Conservation (phyloP, 2,329 filamentous ascomycete species). For the Trichoderma asperellum region DNA sequence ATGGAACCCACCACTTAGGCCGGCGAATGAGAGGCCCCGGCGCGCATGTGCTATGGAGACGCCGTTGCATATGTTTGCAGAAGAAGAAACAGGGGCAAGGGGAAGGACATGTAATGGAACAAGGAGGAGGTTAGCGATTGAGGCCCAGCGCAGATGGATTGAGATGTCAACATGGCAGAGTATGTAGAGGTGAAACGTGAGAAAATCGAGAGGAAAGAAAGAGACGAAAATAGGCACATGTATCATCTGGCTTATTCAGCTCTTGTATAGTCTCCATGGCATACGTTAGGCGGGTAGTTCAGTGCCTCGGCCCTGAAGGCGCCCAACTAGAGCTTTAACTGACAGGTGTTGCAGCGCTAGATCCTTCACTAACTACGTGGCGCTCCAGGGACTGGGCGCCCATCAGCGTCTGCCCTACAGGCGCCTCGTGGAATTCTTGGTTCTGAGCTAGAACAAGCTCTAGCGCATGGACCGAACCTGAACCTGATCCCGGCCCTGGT, state of each 20-base stretch:
- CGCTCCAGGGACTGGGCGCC: neutral
- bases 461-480: neutral
- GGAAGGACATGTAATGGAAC: neutral
- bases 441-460: slow-evolving; percentile 18
- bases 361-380: neutral
- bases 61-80: slow-evolving; percentile 27
- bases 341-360: slow-evolving; percentile 1
- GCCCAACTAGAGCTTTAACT: neutral
- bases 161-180: neutral
- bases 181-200: neutral
- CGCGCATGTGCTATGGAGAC: slow-evolving; percentile 17
- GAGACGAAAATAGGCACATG: neutral
- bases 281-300: neutral
- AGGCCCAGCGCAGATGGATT: neutral
- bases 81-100: slow-evolving; percentile 7
- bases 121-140: neutral
- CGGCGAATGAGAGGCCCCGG: slow-evolving; percentile 6
- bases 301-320: neutral
- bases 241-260: neutral
- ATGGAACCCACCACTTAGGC: slow-evolving; percentile 9
- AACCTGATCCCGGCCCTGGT: neutral
- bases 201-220: neutral
- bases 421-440: slow-evolving; percentile 21
- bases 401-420: slow-evolving; percentile 6
- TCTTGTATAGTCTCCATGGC: neutral